These are phyloP conservation scores for Tetracladium maxilliforme DNA, from an alignment of 2,329 filamentous ascomycete genomes.

Conservation along the genomic window DNA sequence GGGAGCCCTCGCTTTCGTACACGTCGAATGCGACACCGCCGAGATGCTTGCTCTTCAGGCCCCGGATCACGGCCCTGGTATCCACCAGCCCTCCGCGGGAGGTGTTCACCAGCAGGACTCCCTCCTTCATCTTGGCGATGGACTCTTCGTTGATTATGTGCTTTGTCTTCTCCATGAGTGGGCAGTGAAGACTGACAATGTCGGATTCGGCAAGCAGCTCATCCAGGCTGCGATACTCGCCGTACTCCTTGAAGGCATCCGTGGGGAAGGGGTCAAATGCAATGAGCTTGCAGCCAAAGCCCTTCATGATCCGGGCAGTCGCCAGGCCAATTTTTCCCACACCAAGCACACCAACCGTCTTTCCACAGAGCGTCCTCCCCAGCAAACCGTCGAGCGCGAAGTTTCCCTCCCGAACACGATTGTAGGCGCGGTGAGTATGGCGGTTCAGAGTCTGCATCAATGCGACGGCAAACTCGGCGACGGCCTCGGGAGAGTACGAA, in stretches of 20 bases:
- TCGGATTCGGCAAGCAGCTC: slow-evolving; percentile 56
- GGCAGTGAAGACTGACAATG: slow-evolving; percentile 67
- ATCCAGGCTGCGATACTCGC: slow-evolving; percentile 57
- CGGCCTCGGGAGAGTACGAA: slow-evolving; percentile 53
- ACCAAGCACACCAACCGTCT: slow-evolving; percentile 52
- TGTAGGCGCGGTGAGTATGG: slow-evolving; percentile 53
- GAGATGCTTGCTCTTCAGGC: slow-evolving; percentile 43
- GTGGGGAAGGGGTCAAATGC: slow-evolving; percentile 43
- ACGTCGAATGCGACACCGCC: slow-evolving; percentile 53
- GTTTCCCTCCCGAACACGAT: slow-evolving; percentile 53
- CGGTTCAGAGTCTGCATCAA: slow-evolving; percentile 53
- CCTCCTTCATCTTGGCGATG: slow-evolving; percentile 65
- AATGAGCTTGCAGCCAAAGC: slow-evolving; percentile 48
- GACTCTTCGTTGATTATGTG: slow-evolving; percentile 61
- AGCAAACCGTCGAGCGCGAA: slow-evolving; percentile 51
- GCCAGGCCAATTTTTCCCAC: slow-evolving; percentile 51
- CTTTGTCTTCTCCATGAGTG: slow-evolving; percentile 54
- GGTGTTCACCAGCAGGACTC: slow-evolving; percentile 53
- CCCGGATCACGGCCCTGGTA: slow-evolving; percentile 40
- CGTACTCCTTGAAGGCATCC: slow-evolving; percentile 30
- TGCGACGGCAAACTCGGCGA: slow-evolving; percentile 56
- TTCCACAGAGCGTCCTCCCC: slow-evolving; percentile 44
- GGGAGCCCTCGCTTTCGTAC: slow-evolving; percentile 47
- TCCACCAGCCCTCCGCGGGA: slow-evolving; percentile 51
- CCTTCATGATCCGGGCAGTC: slow-evolving; percentile 43